Percentiles rank a stretch among this genome's conserved stretches.
These are phyloP conservation scores for Mytilinidion resinicola DNA, from an alignment of 495 filamentous ascomycete species.

Conservation along the genomic window DNA sequence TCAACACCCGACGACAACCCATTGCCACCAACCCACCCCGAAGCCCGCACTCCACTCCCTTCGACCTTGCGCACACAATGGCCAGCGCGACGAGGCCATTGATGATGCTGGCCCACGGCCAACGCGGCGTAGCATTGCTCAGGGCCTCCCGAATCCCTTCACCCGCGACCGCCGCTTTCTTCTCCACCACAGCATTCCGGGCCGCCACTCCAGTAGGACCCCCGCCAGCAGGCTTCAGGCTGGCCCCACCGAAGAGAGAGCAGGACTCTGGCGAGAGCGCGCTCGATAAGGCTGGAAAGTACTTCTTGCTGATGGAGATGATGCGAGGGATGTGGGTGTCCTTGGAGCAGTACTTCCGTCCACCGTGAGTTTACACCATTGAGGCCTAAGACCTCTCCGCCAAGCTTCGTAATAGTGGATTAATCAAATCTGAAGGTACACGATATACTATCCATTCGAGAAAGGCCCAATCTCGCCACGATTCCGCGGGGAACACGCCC, in stretches of 20 bases:
- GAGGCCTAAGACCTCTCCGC: not conserved
- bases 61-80: constrained; percentile 24
- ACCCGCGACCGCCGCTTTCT: constrained; percentile 48
- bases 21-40: not conserved
- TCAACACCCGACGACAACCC: constrained; percentile 1
- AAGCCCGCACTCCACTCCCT: not conserved
- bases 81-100: constrained; percentile 28
- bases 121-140: constrained; percentile 20
- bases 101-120: constrained; percentile 31
- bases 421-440: constrained; percentile 57
- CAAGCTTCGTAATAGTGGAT: not conserved
- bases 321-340: constrained; percentile 95
- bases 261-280: constrained; percentile 63
- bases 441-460: constrained; percentile 97
- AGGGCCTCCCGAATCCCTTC: constrained; percentile 21
- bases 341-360: constrained; percentile 95
- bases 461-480: constrained; percentile 97
- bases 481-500: constrained; percentile 94
- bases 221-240: constrained; percentile 70
- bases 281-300: constrained; percentile 77
- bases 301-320: constrained; percentile 93
- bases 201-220: constrained; percentile 69
- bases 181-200: constrained; percentile 55
- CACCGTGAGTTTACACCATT: constrained; percentile 64
- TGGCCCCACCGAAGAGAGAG: constrained; percentile 61